Evolutionary conservation across 2,329 filamentous ascomycete species (phyloP).

Genomic region (Penicillium olsonii): DNA sequence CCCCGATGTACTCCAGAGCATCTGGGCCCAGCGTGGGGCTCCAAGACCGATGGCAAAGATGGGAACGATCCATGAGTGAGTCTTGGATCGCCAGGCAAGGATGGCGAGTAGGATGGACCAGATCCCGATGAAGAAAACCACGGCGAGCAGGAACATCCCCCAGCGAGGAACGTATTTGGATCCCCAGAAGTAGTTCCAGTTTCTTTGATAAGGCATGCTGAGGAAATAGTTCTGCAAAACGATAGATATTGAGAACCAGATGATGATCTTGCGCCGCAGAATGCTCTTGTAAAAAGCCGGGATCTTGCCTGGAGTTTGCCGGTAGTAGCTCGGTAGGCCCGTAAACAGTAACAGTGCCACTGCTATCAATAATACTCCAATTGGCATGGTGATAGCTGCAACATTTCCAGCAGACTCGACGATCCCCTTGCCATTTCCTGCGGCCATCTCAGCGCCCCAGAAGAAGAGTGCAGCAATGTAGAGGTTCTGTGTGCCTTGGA

Average conservation of each 20-base stretch:
- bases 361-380: conserved; percentile 58
- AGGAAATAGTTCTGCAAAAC: conserved; percentile 69
- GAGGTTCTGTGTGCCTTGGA: conserved; percentile 67
- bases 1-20: conserved; percentile 64
- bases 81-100: conserved; percentile 58
- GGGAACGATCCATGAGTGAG: conserved; percentile 66
- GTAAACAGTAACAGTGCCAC: conserved; percentile 57
- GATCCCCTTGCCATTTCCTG: conserved; percentile 33
- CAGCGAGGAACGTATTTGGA: conserved; percentile 57
- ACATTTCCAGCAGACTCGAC: conserved; percentile 49
- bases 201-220: conserved; percentile 65
- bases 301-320: conserved; percentile 62
- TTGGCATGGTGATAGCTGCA: conserved; percentile 57
- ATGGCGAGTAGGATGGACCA: conserved; percentile 53
- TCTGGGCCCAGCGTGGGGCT: conserved; percentile 67
- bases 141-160: conserved; percentile 56
- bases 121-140: conserved; percentile 54
- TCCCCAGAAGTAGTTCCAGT: conserved; percentile 66
- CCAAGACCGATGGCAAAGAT: conserved; percentile 67
- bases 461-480: conserved; percentile 67
- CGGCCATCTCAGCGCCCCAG: conserved; percentile 61
- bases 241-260: conserved; percentile 67
- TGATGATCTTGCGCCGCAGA: conserved; percentile 62
- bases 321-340: conserved; percentile 67
- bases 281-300: conserved; percentile 66